A percentile compares a stretch with the other conserved stretches of the same genome.
phyloP scores from a whole-genome alignment of 208 protist genomes.

The Acanthamoeba triangularis region DNA sequence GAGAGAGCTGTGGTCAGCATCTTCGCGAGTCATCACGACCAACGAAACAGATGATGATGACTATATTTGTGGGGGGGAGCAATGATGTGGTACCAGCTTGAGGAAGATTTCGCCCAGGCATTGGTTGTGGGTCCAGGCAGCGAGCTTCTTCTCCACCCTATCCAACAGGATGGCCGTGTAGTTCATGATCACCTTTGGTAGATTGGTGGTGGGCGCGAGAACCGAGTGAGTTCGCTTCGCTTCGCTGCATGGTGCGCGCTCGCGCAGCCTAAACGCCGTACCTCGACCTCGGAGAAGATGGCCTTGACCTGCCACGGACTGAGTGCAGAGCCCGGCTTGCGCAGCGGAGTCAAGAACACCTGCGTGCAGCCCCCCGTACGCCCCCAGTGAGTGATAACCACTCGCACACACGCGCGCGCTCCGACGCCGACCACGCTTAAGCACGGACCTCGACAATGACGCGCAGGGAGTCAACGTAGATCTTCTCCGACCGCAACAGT shows the following conservation, averaged over 20 bases:
- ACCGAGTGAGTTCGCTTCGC: too few species aligned
- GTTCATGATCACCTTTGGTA: slow-evolving; percentile 81
- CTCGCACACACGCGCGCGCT: background rate
- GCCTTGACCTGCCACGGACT: slow-evolving; percentile 20
- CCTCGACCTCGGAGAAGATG: slow-evolving; percentile 71
- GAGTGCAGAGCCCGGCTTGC: slow-evolving; percentile 1
- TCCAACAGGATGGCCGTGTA: slow-evolving; percentile 82
- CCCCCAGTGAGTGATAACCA: too few species aligned
- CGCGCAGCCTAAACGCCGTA: background rate
- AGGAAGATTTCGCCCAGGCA: slow-evolving; percentile 88
- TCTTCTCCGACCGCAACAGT: slow-evolving; percentile 74
- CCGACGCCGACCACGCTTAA: too few species aligned
- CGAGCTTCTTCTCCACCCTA: slow-evolving; percentile 79
- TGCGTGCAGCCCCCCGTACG: background rate
- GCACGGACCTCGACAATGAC: slow-evolving; percentile 51
- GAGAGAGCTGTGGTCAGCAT: too few species aligned
- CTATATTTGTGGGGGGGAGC: background rate
- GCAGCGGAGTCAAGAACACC: slow-evolving; percentile 65
- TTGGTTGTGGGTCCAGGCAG: slow-evolving; percentile 72
- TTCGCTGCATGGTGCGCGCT: background rate
- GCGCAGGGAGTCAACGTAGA: slow-evolving; percentile 78
- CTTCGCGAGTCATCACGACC: too few species aligned
- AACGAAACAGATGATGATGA: too few species aligned
- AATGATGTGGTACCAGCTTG: background rate
- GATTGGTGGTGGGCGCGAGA: background rate